Conservation (phyloP, 192 early-diverging fungal species). For the Coemansia reversa region DNA sequence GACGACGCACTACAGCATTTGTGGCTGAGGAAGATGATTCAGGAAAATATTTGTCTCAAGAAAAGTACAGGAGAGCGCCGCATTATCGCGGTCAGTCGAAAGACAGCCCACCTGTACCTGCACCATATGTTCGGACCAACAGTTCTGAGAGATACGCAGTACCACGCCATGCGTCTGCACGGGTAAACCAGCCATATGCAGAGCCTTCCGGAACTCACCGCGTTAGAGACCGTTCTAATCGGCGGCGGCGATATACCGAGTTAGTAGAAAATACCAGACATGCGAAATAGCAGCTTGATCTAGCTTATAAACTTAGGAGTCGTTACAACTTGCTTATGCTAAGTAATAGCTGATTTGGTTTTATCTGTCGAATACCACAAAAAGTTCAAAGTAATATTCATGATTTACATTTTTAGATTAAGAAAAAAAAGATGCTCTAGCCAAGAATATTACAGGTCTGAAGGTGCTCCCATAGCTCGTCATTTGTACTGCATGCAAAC, state of each 20-base stretch:
- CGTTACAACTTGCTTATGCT: too few relatives aligned
- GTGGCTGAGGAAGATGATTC: background rate
- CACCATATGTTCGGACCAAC: conserved; percentile 7
- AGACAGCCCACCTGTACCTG: conserved; percentile 3
- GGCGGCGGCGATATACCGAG: conserved; percentile 21
- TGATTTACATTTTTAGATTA: background rate
- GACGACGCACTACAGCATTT: conserved; percentile 10
- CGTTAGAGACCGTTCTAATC: conserved; percentile 13
- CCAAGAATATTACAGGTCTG: conserved; percentile 48
- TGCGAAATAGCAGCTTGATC: background rate
- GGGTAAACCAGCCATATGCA: background rate
- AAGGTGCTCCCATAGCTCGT: conserved; percentile 53
- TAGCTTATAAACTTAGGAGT: too few relatives aligned
- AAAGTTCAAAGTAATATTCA: background rate
- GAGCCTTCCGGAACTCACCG: conserved; percentile 11
- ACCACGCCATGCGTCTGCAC: background rate
- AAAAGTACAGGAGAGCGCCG: conserved; percentile 5
- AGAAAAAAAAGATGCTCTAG: background rate
- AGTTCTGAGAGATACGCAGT: too few relatives aligned
- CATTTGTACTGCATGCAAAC: conserved; percentile 31
- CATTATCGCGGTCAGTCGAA: background rate
- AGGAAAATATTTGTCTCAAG: conserved; percentile 3
- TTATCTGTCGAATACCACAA: background rate
- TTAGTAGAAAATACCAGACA: conserved; percentile 10
- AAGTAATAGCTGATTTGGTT: too few relatives aligned